These are phyloP conservation scores for Mortierella sp. DNA, from an alignment of 371 early-diverging fungal species.

Conservation along the genomic window DNA sequence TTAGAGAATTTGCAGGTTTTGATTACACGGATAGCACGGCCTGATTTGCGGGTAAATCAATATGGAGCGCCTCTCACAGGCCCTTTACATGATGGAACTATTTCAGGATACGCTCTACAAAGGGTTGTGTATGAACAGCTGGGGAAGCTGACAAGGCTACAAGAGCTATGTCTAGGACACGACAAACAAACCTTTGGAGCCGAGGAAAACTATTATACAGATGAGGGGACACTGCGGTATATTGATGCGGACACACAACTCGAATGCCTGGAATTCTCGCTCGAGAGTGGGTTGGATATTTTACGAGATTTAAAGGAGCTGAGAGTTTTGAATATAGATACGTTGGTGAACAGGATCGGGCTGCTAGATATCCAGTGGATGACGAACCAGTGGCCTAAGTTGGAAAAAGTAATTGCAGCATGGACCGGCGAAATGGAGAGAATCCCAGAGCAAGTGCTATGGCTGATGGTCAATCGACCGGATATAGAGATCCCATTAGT, in stretches of 20 bases:
- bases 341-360: constrained; percentile 35
- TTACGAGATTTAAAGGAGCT: constrained; percentile 27
- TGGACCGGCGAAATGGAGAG: constrained; percentile 28
- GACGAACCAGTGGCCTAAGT: constrained; percentile 31
- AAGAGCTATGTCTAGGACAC: constrained; percentile 41
- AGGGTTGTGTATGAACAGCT: constrained; percentile 32
- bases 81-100: constrained; percentile 30
- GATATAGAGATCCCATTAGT: constrained; percentile 35
- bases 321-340: constrained; percentile 27
- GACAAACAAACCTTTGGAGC: constrained; percentile 41
- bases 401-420: constrained; percentile 34
- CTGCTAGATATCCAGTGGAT: constrained; percentile 47
- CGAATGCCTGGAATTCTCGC: constrained; percentile 45
- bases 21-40: constrained; percentile 44
- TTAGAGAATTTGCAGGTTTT: constrained; percentile 30
- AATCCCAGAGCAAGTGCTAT: constrained; percentile 39
- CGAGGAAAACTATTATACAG: constrained; percentile 38
- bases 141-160: constrained; percentile 12
- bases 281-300: constrained; percentile 26
- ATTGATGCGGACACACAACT: constrained; percentile 39
- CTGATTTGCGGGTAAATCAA: constrained; percentile 34
- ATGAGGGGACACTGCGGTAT: constrained; percentile 30
- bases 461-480: constrained; percentile 37
- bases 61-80: constrained; percentile 21
- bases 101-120: constrained; percentile 28